Evolutionary conservation across 306 rosid species (phyloP).

Genomic region (Comarum palustre): DNA sequence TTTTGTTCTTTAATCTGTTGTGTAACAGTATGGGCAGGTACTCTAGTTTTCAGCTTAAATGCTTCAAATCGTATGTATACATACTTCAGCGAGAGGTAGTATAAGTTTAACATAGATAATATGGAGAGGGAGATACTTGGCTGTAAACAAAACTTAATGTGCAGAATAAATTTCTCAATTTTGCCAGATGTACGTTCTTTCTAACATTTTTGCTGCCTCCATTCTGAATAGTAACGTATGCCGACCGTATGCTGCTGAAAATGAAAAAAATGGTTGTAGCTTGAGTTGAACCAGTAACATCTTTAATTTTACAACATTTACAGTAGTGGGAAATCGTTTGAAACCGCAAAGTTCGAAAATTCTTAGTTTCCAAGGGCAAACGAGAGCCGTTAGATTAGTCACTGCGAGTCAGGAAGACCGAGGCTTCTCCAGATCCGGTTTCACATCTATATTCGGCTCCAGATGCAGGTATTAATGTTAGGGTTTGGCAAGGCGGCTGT

Average conservation of each 20-base stretch:
- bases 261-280: background rate
- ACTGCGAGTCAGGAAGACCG: too few species aligned
- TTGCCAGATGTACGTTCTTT: constrained; percentile 6
- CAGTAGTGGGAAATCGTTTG: background rate
- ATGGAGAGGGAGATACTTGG: constrained; percentile 32
- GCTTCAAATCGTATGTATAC: constrained; percentile 38
- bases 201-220: background rate
- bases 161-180: constrained; percentile 24
- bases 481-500: too few species aligned
- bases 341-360: background rate
- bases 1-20: constrained; percentile 5
- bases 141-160: constrained; percentile 25
- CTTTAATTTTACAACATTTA: background rate
- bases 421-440: too few species aligned
- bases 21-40: constrained; percentile 34
- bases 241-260: background rate
- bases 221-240: background rate
- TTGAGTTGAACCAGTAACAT: background rate
- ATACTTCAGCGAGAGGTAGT: constrained; percentile 30
- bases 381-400: background rate
- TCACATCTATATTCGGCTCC: too few species aligned
- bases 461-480: too few species aligned
- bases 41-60: constrained; percentile 36
- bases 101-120: constrained; percentile 29
- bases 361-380: background rate